A percentile compares a stretch with the other conserved stretches of the same genome.
These are phyloP conservation scores for Cercospora sp. DNA, from an alignment of 2,329 filamentous ascomycete species.

Conservation along the genomic window DNA sequence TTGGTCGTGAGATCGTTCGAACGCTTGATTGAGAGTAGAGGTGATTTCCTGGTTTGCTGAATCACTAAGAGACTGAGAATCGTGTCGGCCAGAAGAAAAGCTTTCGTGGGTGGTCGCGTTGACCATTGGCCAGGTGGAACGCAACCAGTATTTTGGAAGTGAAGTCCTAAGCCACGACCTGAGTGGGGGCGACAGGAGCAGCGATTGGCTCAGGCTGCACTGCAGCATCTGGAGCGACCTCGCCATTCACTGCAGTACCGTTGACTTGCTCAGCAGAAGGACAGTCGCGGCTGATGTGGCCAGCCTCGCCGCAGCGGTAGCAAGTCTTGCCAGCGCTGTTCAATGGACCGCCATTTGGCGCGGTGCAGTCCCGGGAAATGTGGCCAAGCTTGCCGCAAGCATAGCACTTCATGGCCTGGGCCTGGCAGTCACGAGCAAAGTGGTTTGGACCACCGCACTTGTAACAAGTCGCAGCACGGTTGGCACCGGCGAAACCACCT, in stretches of 20 bases:
- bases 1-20: slow-evolving; percentile 34
- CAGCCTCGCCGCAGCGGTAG: slow-evolving; percentile 94
- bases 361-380: slow-evolving; percentile 93
- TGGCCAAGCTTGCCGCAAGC: slow-evolving; percentile 93
- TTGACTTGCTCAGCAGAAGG: slow-evolving; percentile 52
- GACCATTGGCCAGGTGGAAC: slow-evolving; percentile 27
- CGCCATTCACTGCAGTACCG: slow-evolving; percentile 37
- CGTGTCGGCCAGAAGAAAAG: slow-evolving; percentile 26
- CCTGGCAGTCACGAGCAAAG: slow-evolving; percentile 97
- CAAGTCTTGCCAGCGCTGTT: slow-evolving; percentile 94
- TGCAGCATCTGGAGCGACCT: slow-evolving; percentile 37
- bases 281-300: slow-evolving; percentile 95
- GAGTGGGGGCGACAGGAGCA: slow-evolving; percentile 44
- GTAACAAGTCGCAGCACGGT: slow-evolving; percentile 67
- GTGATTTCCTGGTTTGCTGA: slow-evolving; percentile 18
- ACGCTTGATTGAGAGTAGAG: slow-evolving; percentile 31
- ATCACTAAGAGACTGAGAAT: slow-evolving; percentile 18
- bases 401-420: slow-evolving; percentile 98
- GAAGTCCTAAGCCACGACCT: slow-evolving; percentile 46
- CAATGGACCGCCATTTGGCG: slow-evolving; percentile 90
- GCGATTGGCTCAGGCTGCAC: slow-evolving; percentile 46
- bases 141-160: slow-evolving; percentile 1
- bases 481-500: slow-evolving; percentile 71
- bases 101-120: slow-evolving; percentile 13
- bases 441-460: slow-evolving; percentile 87